Base-by-base conservation (phyloP, 352 stramenopile genomes). In the Globisporangium middletonii region DNA sequence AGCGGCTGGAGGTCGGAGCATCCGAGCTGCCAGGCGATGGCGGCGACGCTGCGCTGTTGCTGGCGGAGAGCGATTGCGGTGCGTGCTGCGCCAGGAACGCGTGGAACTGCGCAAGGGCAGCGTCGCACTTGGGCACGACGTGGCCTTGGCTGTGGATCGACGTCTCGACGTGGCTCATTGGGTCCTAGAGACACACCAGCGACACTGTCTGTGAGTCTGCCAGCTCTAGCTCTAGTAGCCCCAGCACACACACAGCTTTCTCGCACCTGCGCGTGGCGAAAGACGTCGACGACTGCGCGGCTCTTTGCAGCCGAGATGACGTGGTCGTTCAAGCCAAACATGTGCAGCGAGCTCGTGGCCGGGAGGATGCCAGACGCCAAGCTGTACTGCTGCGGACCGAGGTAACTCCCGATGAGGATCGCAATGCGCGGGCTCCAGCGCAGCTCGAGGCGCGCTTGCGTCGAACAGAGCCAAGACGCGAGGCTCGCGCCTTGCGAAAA, bases 401-500 rank as follows among this genome's bases (percentile, higher is more conserved):
- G 33, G 59, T 94, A 94, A 65, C 81, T 86, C 35, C 83, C 79
- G 54, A 94, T 82, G 9, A 94, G 53, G 46, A 94, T 73, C 5
- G 78, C 83, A 23, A 89, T 54, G 44, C 79, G 82, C 19, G 83
- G 83, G 50, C 70, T 75, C 83, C 83, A 94, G 26, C 72, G 68
- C 13, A 94, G 60, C 55, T 91, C 79, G 11, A 64, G 50, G 27
- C 66, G 72, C 9, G 79, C 79, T 67, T 89, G 71, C 15, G 75
- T 55, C 12, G 84, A 83, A 63, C 84, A 92, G 66, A 94, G 80
- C 83, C 82, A 92, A 48, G 84, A 73, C 27, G 82, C 84, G 16
- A 94, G 65, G 55, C 70, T 88, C 18, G 84, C 84, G 41, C 84
- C 84, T 62, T 94, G 84, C 3, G 82, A 92, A 60, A 94, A 94